These are phyloP conservation scores for Cymodocea nodosa DNA, from an alignment of 116 monocot species.

Conservation along the genomic window DNA sequence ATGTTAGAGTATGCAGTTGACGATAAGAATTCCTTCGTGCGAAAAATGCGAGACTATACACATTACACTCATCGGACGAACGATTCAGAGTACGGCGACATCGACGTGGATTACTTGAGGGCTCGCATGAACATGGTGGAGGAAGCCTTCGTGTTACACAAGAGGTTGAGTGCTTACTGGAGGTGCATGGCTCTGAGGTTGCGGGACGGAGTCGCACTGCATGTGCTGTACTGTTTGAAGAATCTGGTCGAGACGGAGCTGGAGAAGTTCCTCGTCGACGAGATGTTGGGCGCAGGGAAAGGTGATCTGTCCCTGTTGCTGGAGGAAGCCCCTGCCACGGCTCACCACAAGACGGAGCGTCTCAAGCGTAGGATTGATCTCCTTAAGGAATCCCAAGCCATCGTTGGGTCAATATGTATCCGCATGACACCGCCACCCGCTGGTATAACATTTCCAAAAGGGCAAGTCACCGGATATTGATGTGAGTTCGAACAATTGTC, in stretches of 20 bases:
- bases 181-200: conserved; percentile 27
- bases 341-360: conserved; percentile 31
- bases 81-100: too few relatives aligned
- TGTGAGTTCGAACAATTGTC: too few relatives aligned
- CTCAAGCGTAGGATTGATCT: conserved; percentile 34
- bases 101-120: conserved; percentile 26
- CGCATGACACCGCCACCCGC: too few relatives aligned
- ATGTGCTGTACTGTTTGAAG: conserved; percentile 15
- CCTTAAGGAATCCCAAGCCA: conserved; percentile 35
- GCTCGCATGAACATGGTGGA: background rate
- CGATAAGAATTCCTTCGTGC: conserved; percentile 6
- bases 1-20: conserved; percentile 7
- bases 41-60: background rate
- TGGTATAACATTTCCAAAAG: too few relatives aligned
- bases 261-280: conserved; percentile 23
- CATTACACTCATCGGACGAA: too few relatives aligned
- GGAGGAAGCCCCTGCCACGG: conserved; percentile 24
- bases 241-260: conserved; percentile 5
- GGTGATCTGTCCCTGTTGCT: conserved; percentile 32
- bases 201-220: conserved; percentile 33
- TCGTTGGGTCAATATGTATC: conserved; percentile 8
- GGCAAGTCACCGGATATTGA: too few relatives aligned
- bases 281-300: conserved; percentile 14
- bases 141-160: conserved; percentile 47
- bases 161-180: conserved; percentile 53